A percentile compares a stretch with the other conserved stretches of the same genome.
Conservation (phyloP, 1,284 basidiomycete species). For the Apiotrichum laibachii region DNA sequence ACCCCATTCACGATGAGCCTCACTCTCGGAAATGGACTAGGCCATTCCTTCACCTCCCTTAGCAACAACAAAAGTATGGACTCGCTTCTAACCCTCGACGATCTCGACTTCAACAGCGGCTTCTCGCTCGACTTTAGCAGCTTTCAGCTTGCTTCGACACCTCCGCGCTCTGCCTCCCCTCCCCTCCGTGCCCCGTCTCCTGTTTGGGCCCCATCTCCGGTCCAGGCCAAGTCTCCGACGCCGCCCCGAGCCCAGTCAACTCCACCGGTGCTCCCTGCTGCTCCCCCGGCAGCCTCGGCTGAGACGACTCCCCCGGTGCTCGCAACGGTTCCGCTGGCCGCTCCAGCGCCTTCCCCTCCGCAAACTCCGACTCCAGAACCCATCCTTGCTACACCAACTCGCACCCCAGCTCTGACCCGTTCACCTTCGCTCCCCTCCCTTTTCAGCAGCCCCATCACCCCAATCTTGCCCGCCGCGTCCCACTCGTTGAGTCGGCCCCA, state of each 20-base stretch:
- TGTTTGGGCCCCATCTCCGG: too few species aligned
- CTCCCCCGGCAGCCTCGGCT: too few species aligned
- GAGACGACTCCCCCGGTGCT: too few species aligned
- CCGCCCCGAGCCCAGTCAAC: too few species aligned
- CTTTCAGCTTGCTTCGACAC: background rate
- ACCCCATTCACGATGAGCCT: too few species aligned
- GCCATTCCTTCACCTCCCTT: too few species aligned
- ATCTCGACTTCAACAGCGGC: background rate
- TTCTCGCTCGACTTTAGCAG: constrained; percentile 1
- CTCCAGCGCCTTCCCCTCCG: background rate
- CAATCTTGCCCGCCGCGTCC: background rate
- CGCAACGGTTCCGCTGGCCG: too few species aligned
- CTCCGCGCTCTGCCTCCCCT: background rate
- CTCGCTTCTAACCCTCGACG: background rate
- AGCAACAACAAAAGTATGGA: too few species aligned
- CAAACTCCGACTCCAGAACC: background rate
- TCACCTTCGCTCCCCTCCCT: background rate
- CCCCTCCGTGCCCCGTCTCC: background rate
- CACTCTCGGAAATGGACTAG: too few species aligned
- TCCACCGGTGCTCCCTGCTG: too few species aligned
- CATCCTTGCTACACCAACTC: too few species aligned
- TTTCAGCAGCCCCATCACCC: background rate
- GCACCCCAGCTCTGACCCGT: background rate
- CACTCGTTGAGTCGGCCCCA: background rate
- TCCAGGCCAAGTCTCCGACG: too few species aligned